These are phyloP conservation scores for Polyplosphaeria fusca DNA, from an alignment of 495 filamentous ascomycete species.

Conservation along the genomic window DNA sequence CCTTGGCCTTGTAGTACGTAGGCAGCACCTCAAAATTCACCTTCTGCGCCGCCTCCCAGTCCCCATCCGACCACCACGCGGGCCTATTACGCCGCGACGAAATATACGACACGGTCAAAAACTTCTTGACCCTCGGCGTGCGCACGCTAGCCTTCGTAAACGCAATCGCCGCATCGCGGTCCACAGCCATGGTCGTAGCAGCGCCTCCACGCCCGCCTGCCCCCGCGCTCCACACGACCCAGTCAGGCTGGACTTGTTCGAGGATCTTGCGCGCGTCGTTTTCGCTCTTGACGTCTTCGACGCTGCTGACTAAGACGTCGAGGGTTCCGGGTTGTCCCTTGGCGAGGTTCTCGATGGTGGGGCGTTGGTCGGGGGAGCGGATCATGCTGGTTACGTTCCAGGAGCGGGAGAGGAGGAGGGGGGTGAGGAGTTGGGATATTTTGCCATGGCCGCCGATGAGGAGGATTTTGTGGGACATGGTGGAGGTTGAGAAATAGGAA, in stretches of 20 bases:
- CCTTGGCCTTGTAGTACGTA: slow-evolving; percentile 69
- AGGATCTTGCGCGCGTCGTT: slow-evolving; percentile 60
- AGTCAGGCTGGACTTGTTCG: slow-evolving; percentile 59
- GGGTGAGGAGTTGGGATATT: slow-evolving; percentile 72
- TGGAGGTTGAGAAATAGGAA: neutral
- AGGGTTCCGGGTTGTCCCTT: slow-evolving; percentile 53
- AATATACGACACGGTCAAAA: slow-evolving; percentile 70
- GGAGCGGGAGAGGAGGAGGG: slow-evolving; percentile 64
- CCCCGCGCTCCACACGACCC: slow-evolving; percentile 76
- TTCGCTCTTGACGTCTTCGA: slow-evolving; percentile 66
- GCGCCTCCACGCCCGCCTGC: slow-evolving; percentile 75
- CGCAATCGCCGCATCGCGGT: slow-evolving; percentile 62
- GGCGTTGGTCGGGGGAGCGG: slow-evolving; percentile 63
- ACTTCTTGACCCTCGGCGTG: slow-evolving; percentile 60
- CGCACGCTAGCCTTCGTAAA: slow-evolving; percentile 66
- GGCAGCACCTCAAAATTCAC: slow-evolving; percentile 55
- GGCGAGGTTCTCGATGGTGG: slow-evolving; percentile 58
- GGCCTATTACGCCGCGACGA: slow-evolving; percentile 58
- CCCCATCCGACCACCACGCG: slow-evolving; percentile 63
- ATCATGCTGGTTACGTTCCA: slow-evolving; percentile 78
- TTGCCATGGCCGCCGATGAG: slow-evolving; percentile 82
- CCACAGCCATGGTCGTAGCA: slow-evolving; percentile 54
- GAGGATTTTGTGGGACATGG: slow-evolving; percentile 52
- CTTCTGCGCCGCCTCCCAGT: slow-evolving; percentile 51
- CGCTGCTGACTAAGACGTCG: slow-evolving; percentile 61